phyloP scores from a whole-genome alignment of 2,329 filamentous ascomycete species.

The Passalora sequoiae region DNA sequence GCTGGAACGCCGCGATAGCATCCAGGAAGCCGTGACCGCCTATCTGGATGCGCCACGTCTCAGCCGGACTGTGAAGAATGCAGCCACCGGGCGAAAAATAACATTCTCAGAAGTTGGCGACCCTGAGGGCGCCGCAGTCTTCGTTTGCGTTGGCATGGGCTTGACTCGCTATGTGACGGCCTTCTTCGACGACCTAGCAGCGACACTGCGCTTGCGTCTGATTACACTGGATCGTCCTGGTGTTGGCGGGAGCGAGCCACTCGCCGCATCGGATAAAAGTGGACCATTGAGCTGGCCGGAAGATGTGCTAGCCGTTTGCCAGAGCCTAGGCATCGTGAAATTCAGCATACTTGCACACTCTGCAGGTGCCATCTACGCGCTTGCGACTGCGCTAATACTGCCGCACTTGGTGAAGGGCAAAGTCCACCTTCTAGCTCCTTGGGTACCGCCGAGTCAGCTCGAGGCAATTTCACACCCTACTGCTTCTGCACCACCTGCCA shows the following conservation, averaged over 20 bases:
- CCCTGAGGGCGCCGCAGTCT: slow-evolving; percentile 81
- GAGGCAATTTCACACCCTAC: slow-evolving; percentile 56
- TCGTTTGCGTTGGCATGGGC: slow-evolving; percentile 97
- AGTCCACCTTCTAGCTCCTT: slow-evolving; percentile 89
- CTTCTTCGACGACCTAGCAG: slow-evolving; percentile 92
- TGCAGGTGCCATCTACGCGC: slow-evolving; percentile 93
- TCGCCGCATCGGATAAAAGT: slow-evolving; percentile 73
- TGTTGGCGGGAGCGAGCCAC: slow-evolving; percentile 84
- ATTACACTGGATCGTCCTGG: slow-evolving; percentile 93
- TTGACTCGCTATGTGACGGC: slow-evolving; percentile 91
- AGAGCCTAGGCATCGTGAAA: slow-evolving; percentile 83
- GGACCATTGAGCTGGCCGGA: slow-evolving; percentile 83
- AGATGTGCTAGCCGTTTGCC: slow-evolving; percentile 91
- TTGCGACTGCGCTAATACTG: slow-evolving; percentile 91
- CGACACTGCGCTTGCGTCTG: slow-evolving; percentile 79
- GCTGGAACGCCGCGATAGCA: slow-evolving; percentile 65
- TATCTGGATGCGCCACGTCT: slow-evolving; percentile 79
- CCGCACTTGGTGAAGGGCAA: slow-evolving; percentile 91
- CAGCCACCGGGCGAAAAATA: slow-evolving; percentile 78
- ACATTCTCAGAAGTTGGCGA: slow-evolving; percentile 97
- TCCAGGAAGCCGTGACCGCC: slow-evolving; percentile 79
- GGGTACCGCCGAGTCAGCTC: slow-evolving; percentile 95
- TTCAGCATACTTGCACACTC: slow-evolving; percentile 96
- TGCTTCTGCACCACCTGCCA: slow-evolving; percentile 61
- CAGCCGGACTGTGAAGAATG: slow-evolving; percentile 82